phyloP scores from a whole-genome alignment of 192 early-diverging fungal species.

The Coemansia sp. region DNA sequence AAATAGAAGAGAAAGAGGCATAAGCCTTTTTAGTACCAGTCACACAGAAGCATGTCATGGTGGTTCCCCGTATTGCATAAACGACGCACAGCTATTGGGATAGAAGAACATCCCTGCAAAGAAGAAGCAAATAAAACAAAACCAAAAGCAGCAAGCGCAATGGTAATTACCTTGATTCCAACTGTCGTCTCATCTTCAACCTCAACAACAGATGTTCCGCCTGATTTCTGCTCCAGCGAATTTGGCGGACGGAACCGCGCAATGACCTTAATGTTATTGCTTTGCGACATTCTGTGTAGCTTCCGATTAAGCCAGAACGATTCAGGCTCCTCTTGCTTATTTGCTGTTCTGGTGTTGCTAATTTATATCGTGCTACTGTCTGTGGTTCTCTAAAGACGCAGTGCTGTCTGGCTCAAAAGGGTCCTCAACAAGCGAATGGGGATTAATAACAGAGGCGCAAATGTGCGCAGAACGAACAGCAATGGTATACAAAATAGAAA shows the following conservation, averaged over 20 bases:
- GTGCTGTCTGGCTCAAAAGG: not conserved
- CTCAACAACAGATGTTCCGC: constrained; percentile 81
- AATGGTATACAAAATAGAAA: constrained; percentile 3
- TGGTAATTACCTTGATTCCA: constrained; percentile 32
- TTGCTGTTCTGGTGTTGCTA: not conserved
- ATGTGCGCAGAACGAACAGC: constrained; percentile 3
- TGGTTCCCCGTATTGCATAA: not conserved
- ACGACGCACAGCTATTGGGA: not conserved
- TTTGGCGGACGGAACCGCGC: constrained; percentile 98
- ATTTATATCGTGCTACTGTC: not conserved
- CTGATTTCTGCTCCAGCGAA: constrained; percentile 83
- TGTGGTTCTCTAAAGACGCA: not conserved
- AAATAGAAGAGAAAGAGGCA: constrained; percentile 26
- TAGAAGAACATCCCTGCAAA: not conserved
- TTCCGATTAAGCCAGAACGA: not conserved
- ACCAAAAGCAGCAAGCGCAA: constrained; percentile 2
- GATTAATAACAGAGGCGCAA: not conserved
- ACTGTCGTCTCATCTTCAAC: constrained; percentile 69
- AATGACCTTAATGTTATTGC: constrained; percentile 94
- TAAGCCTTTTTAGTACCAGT: constrained; percentile 2
- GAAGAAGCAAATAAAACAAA: constrained; percentile 5
- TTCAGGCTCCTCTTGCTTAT: not conserved
- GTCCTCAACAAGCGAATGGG: not conserved
- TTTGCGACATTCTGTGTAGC: constrained; percentile 56
- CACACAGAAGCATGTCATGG: not conserved